Evolutionary conservation across 1,284 basidiomycete genomes (phyloP).

Genomic region (Takashimella koratensis): DNA sequence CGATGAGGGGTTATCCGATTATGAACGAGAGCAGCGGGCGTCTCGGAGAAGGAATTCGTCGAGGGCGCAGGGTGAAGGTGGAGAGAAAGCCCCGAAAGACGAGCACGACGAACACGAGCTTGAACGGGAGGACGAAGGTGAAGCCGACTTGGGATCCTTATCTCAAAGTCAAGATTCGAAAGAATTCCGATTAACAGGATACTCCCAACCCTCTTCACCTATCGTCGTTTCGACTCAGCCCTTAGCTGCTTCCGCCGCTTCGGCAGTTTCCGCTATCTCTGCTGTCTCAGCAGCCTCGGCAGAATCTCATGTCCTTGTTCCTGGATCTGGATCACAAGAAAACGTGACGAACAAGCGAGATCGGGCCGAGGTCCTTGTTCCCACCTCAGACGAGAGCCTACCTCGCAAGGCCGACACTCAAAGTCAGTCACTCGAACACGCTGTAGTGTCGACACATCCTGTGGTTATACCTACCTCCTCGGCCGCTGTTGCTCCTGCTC

Average conservation of each 20-base stretch:
- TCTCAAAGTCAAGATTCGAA: not conserved
- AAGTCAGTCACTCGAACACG: no score
- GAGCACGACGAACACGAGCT: not conserved
- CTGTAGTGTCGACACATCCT: no score
- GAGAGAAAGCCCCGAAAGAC: not conserved
- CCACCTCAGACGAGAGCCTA: constrained; percentile 12
- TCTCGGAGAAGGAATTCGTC: constrained; percentile 1
- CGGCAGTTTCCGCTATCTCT: no score
- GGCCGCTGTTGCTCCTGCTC: no score
- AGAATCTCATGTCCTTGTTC: no score
- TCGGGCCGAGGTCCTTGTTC: constrained; percentile 5
- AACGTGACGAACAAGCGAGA: not conserved
- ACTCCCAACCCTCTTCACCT: not conserved
- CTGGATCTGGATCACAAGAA: no score
- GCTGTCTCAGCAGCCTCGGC: no score
- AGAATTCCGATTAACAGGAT: not conserved
- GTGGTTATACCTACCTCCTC: no score
- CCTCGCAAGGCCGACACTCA: not conserved
- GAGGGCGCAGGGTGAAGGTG: not conserved
- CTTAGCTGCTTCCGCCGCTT: no score
- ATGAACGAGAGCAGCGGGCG: constrained; percentile 16
- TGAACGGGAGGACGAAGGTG: not conserved
- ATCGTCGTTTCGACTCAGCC: no score
- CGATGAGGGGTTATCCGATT: constrained; percentile 23
- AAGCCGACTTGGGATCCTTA: not conserved